Evolutionary conservation across 768 basidiomycete genomes (phyloP).

Genomic region (Austroboletus festivus): DNA sequence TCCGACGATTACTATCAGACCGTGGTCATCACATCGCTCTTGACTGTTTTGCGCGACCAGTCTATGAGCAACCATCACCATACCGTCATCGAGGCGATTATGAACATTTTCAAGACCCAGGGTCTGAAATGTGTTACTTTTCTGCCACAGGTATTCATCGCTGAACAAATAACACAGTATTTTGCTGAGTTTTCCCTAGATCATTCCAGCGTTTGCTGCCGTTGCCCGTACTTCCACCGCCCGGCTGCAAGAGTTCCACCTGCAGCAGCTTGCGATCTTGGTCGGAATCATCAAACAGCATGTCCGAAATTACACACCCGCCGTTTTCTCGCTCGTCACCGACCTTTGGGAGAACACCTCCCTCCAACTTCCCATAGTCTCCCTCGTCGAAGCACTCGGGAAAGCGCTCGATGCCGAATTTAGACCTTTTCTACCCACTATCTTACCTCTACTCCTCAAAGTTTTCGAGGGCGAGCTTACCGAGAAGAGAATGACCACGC

Average conservation of each 20-base stretch:
- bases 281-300: conserved; percentile 97
- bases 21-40: conserved; percentile 84
- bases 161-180: neutral
- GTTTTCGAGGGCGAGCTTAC: conserved; percentile 87
- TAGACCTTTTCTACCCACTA: conserved; percentile 89
- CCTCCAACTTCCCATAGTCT: conserved; percentile 88
- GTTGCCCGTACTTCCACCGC: conserved; percentile 83
- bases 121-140: conserved; percentile 95
- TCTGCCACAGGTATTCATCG: conserved; percentile 71
- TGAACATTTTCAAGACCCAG: conserved; percentile 98
- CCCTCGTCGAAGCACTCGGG: conserved; percentile 88
- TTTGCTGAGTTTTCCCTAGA: conserved; percentile 42
- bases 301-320: conserved; percentile 85
- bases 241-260: conserved; percentile 85
- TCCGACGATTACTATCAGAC: conserved; percentile 98
- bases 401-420: conserved; percentile 96
- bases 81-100: conserved; percentile 93
- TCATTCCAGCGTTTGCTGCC: conserved; percentile 90
- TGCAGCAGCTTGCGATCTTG: conserved; percentile 93
- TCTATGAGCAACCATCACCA: conserved; percentile 85
- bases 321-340: conserved; percentile 79
- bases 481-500: conserved; percentile 73
- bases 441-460: conserved; percentile 85
- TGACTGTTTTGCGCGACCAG: conserved; percentile 85
- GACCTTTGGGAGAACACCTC: conserved; percentile 87